phyloP scores from a whole-genome alignment of 257 asterid species.

The Solanum ossicruentum region DNA sequence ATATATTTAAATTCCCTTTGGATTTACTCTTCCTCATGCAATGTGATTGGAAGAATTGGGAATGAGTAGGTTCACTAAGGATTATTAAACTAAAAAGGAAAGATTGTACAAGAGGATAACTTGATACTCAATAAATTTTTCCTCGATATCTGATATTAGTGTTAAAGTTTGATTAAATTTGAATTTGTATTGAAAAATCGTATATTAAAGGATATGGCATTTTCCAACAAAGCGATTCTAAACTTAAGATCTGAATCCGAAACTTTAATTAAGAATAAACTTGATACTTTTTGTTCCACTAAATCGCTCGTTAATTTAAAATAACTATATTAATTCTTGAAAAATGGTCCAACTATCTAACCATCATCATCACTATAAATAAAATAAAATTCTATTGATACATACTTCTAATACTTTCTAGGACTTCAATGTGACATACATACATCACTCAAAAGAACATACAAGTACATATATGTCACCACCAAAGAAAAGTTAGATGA shows the following conservation, averaged over 20 bases:
- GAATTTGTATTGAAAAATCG: rapidly evolving
- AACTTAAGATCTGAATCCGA: rapidly evolving
- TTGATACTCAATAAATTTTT: neutral
- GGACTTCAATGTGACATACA: neutral
- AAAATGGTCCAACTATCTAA: neutral
- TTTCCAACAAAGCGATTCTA: rapidly evolving
- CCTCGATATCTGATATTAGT: neutral
- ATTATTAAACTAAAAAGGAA: neutral
- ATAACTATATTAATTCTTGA: too few species aligned
- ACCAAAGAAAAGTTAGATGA: neutral
- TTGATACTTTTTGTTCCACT: too few species aligned
- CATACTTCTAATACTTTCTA: neutral
- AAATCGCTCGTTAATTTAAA: too few species aligned
- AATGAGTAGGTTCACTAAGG: neutral
- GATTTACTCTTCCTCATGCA: conserved; percentile 1
- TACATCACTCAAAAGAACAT: neutral
- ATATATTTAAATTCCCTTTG: neutral
- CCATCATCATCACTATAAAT: neutral
- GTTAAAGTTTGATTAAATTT: rapidly evolving
- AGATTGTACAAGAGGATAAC: neutral
- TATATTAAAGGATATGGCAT: rapidly evolving
- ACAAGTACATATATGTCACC: neutral
- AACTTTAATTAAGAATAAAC: neutral
- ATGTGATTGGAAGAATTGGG: neutral
- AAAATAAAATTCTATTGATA: neutral